Percentiles rank a stretch among this genome's conserved stretches.
These are phyloP conservation scores for Wickerhamiella nectarea DNA, from an alignment of 805 yeast genomes.

Conservation along the genomic window DNA sequence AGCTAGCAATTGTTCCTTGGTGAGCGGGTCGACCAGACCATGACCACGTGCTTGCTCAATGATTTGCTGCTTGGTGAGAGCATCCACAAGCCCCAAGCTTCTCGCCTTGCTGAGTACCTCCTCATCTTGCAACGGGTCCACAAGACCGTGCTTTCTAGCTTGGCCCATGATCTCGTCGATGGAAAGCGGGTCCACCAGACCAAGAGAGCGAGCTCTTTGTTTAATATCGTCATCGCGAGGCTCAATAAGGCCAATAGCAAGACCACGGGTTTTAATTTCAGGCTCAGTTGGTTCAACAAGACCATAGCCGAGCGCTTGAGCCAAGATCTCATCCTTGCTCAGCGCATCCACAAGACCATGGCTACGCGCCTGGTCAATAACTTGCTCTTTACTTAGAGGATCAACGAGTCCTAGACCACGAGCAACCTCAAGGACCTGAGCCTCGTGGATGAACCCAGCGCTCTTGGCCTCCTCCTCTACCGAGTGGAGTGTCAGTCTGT, in stretches of 20 bases:
- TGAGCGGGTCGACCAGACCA: not conserved
- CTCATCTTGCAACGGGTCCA: not conserved
- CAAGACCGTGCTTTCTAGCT: constrained; percentile 9
- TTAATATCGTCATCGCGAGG: constrained; percentile 19
- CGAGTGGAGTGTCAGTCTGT: too few relatives aligned
- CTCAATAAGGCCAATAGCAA: constrained; percentile 14
- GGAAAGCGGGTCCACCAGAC: constrained; percentile 13
- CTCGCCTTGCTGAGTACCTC: not conserved
- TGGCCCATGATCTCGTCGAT: not conserved
- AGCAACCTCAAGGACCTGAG: too few relatives aligned
- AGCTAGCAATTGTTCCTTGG: not conserved
- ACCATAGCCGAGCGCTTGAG: constrained; percentile 7
- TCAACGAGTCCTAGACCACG: constrained; percentile 18
- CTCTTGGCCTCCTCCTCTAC: too few relatives aligned
- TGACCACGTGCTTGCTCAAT: constrained; percentile 3
- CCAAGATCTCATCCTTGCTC: constrained; percentile 20
- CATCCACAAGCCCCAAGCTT: constrained; percentile 15
- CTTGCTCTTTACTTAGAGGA: constrained; percentile 2
- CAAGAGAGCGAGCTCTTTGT: constrained; percentile 20
- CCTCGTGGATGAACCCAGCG: too few relatives aligned
- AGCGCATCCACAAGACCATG: constrained; percentile 18
- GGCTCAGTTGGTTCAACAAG: not conserved
- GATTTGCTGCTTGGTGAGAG: constrained; percentile 7
- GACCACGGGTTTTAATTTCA: not conserved
- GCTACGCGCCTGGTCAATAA: not conserved